phyloP scores from a whole-genome alignment of 345 rosid species.

The Cardamine occulta region DNA sequence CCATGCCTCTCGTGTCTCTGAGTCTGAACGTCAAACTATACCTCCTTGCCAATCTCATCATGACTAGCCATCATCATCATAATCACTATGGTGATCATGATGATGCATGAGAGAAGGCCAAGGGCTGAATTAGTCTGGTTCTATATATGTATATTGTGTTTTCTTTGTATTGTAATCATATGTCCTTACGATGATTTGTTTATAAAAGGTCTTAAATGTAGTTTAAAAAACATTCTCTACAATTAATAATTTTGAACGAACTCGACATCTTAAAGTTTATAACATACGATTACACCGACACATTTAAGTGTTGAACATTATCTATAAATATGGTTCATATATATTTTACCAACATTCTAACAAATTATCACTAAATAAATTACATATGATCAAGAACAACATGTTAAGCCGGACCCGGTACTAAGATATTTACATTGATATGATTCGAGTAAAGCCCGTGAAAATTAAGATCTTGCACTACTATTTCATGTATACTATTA shows the following conservation, averaged over 20 bases:
- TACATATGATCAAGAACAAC: slow-evolving; percentile 3
- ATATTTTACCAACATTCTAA: background rate
- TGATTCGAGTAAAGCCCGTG: background rate
- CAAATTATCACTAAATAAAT: background rate
- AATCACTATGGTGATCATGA: background rate
- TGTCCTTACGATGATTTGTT: slow-evolving; percentile 31
- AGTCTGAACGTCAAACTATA: slow-evolving; percentile 49
- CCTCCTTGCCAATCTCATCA: slow-evolving; percentile 40
- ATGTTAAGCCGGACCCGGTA: background rate
- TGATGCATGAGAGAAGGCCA: slow-evolving; percentile 1
- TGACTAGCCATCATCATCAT: slow-evolving; percentile 23
- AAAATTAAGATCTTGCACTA: background rate
- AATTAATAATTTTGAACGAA: background rate
- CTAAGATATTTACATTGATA: background rate
- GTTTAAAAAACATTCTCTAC: background rate
- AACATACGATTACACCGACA: background rate
- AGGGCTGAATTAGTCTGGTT: slow-evolving; percentile 13
- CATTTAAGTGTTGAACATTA: background rate
- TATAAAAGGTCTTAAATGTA: slow-evolving; percentile 22
- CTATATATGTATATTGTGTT: slow-evolving; percentile 34
- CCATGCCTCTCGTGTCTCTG: slow-evolving; percentile 54
- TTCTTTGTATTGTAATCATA: slow-evolving; percentile 1
- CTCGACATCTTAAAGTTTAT: background rate
- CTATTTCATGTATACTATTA: background rate
- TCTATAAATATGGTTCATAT: background rate